Evolutionary conservation across 768 basidiomycete genomes (phyloP), one percentile per base, ranked within the genome.

Genomic region (Xerocomellus amylosporus): DNA sequence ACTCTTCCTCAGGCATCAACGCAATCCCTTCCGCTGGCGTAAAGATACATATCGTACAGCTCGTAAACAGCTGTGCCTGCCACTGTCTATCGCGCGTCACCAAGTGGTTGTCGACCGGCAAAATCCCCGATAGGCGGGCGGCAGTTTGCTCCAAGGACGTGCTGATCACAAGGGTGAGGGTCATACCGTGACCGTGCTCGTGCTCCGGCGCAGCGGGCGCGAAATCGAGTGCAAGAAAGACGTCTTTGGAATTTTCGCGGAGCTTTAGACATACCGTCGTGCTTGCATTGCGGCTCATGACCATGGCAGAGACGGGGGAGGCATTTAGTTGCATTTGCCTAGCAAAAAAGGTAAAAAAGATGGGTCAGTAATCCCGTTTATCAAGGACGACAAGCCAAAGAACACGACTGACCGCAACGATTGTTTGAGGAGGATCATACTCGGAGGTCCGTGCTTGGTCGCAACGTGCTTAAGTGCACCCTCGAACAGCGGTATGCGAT

Each of bases 221-320:
- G 14, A 85, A 82, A 64, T 88, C 86, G 60, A 88, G 86, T 24
- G 85, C 72, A 17, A 81, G 69, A 63, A 82, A 87, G 40, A 84
- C 61, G 39, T 73, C 67, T 13, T 57, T 56, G 24, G 53, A 42
- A 10, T 54, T 56, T 24, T 63, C 64, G 19, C 57, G 60, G 24
- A 75, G 36, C 47, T 69, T 73, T 26, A 85, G 61, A 62, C 83
- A 80, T 20, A 77, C 73, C 14, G 84, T 63, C 46, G 87, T 81
- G 61, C 86, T 79, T 0, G 85, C 79, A 22, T 80, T 81, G 14
- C 85, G 82, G 12, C 84, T 85, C 49, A 88, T 79, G 34, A 87
- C 71, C 15, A 50, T 77, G 74, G 34, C 75, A 56, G 40, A 73
- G 65, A 51, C 55, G 22, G 49, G 62, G 10, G 46, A 55, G 12